phyloP scores from a whole-genome alignment of 73 alveolate genomes.

The Tetrahymena malaccensis region DNA sequence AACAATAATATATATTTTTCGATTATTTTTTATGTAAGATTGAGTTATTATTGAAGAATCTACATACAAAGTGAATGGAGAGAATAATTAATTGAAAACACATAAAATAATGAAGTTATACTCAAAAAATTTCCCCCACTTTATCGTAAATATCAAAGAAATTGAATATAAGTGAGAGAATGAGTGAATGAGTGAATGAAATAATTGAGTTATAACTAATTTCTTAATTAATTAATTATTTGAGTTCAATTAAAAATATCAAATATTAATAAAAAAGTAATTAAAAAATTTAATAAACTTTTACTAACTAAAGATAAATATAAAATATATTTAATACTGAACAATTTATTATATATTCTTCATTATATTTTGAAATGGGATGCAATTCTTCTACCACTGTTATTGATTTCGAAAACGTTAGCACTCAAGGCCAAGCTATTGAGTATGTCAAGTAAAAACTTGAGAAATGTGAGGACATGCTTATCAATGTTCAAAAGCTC shows the following conservation, averaged over 20 bases:
- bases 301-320: neutral
- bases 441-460: neutral
- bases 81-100: neutral
- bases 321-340: neutral
- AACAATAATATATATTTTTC: too few relatives aligned
- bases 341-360: neutral
- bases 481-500: neutral
- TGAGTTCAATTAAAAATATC: neutral
- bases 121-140: too few relatives aligned
- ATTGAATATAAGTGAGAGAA: too few relatives aligned
- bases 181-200: too few relatives aligned
- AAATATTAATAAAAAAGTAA: neutral
- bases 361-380: neutral
- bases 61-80: neutral
- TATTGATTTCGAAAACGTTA: neutral
- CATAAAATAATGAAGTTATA: too few relatives aligned
- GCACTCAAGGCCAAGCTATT: neutral
- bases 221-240: neutral
- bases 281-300: neutral
- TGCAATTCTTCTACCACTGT: neutral
- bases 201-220: too few relatives aligned
- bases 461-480: neutral
- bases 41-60: neutral
- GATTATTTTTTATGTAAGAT: neutral
- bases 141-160: too few relatives aligned